Percentiles rank a stretch among this genome's conserved stretches.
phyloP scores from a whole-genome alignment of 2,329 filamentous ascomycete species.

The Colletotrichum sp. region DNA sequence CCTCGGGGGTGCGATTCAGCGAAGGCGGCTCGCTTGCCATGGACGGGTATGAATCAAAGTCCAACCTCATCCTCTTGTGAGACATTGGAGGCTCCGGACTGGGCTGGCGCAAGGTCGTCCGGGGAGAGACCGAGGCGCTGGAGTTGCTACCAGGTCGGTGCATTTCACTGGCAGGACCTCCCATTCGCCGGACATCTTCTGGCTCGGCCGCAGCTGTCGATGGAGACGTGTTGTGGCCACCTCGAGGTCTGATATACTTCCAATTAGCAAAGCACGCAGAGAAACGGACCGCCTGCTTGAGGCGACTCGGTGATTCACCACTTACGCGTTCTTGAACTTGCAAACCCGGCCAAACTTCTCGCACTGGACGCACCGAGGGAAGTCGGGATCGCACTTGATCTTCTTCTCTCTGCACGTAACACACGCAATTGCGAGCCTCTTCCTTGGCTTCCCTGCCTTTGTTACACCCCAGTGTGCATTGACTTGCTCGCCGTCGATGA shows the following conservation, averaged over 20 bases:
- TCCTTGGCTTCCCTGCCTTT: slow-evolving; percentile 91
- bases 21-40: slow-evolving; percentile 33
- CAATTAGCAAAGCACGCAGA: slow-evolving; percentile 17
- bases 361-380: slow-evolving; percentile 87
- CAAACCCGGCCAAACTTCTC: slow-evolving; percentile 88
- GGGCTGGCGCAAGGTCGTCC: slow-evolving; percentile 37
- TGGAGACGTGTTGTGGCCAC: slow-evolving; percentile 62
- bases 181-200: slow-evolving; percentile 46
- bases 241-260: slow-evolving; percentile 51
- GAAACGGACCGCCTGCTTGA: background rate
- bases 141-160: slow-evolving; percentile 46
- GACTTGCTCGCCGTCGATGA: slow-evolving; percentile 84
- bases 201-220: slow-evolving; percentile 56
- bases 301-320: slow-evolving; percentile 29
- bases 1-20: slow-evolving; percentile 37
- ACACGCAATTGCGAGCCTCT: slow-evolving; percentile 90
- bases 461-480: slow-evolving; percentile 94
- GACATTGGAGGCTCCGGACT: slow-evolving; percentile 36
- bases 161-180: slow-evolving; percentile 39
- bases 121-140: slow-evolving; percentile 54
- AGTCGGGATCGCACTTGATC: slow-evolving; percentile 93
- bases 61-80: slow-evolving; percentile 54
- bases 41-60: slow-evolving; percentile 50
- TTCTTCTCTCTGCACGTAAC: slow-evolving; percentile 95
- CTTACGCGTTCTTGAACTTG: slow-evolving; percentile 86